Evolutionary conservation across 2,329 filamentous ascomycete genomes (phyloP).

Genomic region (Cordyceps fumosorosea): DNA sequence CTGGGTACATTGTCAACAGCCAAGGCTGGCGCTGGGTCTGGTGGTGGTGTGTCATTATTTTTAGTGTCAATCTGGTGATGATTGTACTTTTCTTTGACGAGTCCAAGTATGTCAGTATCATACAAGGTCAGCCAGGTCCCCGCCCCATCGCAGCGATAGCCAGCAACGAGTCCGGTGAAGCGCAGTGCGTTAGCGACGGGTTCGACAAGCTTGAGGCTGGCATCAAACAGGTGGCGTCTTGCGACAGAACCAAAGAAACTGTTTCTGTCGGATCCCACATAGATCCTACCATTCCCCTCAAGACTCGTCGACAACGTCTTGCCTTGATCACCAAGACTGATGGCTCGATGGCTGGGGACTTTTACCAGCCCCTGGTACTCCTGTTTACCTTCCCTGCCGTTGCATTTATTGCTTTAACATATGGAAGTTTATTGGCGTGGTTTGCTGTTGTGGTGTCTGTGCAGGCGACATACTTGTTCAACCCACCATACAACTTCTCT

Average conservation of each 20-base stretch:
- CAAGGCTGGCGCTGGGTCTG: slow-evolving; percentile 35
- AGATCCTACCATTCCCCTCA: slow-evolving; percentile 16
- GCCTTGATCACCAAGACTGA: slow-evolving; percentile 18
- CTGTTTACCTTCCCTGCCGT: slow-evolving; percentile 25
- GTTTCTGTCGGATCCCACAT: not conserved
- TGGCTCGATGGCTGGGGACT: slow-evolving; percentile 10
- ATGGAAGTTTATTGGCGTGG: slow-evolving; percentile 31
- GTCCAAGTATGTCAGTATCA: slow-evolving; percentile 18
- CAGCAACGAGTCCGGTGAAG: not conserved
- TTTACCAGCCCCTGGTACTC: slow-evolving; percentile 14
- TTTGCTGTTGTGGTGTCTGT: slow-evolving; percentile 22
- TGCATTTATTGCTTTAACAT: slow-evolving; percentile 33
- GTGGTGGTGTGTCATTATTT: slow-evolving; percentile 22
- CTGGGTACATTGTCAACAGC: slow-evolving; percentile 20
- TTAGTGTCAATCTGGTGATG: slow-evolving; percentile 14
- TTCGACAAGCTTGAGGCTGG: not conserved
- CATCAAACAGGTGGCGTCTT: not conserved
- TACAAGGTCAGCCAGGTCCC: not conserved
- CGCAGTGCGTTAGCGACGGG: slow-evolving; percentile 7
- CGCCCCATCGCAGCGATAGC: not conserved
- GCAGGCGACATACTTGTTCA: slow-evolving; percentile 20
- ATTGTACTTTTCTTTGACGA: slow-evolving; percentile 31
- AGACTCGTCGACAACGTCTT: slow-evolving; percentile 18
- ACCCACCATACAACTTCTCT: slow-evolving; percentile 25
- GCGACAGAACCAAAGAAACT: not conserved